phyloP scores from a whole-genome alignment of 768 basidiomycete genomes.

The Omphalotus guepiniiformis region DNA sequence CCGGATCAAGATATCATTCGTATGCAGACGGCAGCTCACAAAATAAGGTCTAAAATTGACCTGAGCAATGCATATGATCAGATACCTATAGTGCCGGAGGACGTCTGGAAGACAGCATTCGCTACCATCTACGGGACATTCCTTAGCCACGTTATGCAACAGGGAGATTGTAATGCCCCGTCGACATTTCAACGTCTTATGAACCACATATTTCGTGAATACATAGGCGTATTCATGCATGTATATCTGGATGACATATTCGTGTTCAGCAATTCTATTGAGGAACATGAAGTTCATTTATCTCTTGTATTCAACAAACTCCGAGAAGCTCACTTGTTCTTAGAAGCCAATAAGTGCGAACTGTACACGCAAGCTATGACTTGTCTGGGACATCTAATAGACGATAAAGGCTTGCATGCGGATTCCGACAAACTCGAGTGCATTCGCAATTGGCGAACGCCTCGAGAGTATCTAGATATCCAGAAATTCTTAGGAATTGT shows the following conservation, averaged over 20 bases:
- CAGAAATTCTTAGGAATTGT: slow-evolving; percentile 36
- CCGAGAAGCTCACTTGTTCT: slow-evolving; percentile 22
- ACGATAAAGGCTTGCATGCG: slow-evolving; percentile 32
- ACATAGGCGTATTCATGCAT: slow-evolving; percentile 34
- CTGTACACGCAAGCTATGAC: slow-evolving; percentile 26
- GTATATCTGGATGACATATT: slow-evolving; percentile 44
- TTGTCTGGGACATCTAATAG: slow-evolving; percentile 37
- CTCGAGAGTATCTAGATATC: slow-evolving; percentile 29
- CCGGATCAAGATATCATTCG: slow-evolving; percentile 33
- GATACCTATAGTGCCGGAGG: slow-evolving; percentile 24
- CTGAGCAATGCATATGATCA: slow-evolving; percentile 41
- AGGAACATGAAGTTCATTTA: slow-evolving; percentile 34
- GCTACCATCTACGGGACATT: slow-evolving; percentile 33
- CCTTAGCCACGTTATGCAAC: slow-evolving; percentile 36
- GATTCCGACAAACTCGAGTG: slow-evolving; percentile 30
- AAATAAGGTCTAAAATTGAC: slow-evolving; percentile 35
- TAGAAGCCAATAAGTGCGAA: slow-evolving; percentile 30
- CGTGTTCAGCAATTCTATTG: slow-evolving; percentile 29
- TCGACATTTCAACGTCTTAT: slow-evolving; percentile 43
- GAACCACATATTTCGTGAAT: slow-evolving; percentile 33
- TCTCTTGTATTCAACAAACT: slow-evolving; percentile 26
- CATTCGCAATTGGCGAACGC: slow-evolving; percentile 30
- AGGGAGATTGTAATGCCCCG: slow-evolving; percentile 42
- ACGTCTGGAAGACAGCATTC: slow-evolving; percentile 30
- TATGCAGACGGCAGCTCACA: slow-evolving; percentile 27